Evolutionary conservation across 768 basidiomycete species (phyloP), one percentile per base, ranked within the genome.

Genomic region (Leccinum disarticulatum): DNA sequence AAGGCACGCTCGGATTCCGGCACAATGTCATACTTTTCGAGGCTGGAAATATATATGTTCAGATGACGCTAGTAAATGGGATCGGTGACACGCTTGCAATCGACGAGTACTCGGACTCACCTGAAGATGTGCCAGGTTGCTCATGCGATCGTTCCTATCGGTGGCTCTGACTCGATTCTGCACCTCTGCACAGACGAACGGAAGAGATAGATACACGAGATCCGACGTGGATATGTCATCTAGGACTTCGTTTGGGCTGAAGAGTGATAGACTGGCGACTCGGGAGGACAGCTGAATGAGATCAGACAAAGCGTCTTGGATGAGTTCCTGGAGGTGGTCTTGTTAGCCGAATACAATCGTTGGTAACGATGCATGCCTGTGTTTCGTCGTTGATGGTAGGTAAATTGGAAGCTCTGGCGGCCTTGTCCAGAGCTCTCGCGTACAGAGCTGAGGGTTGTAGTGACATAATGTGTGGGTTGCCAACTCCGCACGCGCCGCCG

Each of bases 151-250:
- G 19, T 80, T 75, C 47, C 78, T 79, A 43, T 86, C 85, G 2
- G 75, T 79, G 1, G 87, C 79, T 70, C 78, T 78, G 43, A 84
- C 70, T 49, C 87, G 83, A 49, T 83, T 81, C 66, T 86, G 80
- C 28, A 89, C 79, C 63, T 93, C 87, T 19, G 87, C 83, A 36
- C 78, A 69, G 22, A 86, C 80, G 67, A 81, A 94, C 0, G 90
- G 87, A 4, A 91, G 84, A 43, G 86, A 77, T 11, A 96, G 78
- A 73, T 91, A 95, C 2, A 87, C 75, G 36, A 95, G 75, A 75
- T 94, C 85, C 35, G 79, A 74, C 2, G 93, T 92, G 3, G 89
- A 79, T 57, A 96, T 85, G 71, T 96, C 93, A 49, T 93, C 89
- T 17, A 94, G 76, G 0, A 79, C 79, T 68, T 96, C 93, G 67